These are phyloP conservation scores for Tubosaeta brunneosetosa DNA, from an alignment of 768 basidiomycete species.

Conservation along the genomic window DNA sequence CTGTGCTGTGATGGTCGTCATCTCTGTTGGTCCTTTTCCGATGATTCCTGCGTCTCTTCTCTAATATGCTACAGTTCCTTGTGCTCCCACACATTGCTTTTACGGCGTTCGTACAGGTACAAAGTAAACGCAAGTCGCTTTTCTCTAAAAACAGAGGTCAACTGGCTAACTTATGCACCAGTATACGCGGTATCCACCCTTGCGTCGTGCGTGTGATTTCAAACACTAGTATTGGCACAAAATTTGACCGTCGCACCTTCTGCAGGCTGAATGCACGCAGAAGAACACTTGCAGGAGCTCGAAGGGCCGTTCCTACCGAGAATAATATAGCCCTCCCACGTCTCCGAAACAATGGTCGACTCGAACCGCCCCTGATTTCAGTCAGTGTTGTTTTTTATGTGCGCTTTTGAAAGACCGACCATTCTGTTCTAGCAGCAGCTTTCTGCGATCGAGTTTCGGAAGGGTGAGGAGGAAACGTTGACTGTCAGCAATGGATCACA, in stretches of 20 bases:
- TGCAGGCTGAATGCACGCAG: background rate
- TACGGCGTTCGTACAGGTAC: conserved; percentile 12
- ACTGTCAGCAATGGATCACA: background rate
- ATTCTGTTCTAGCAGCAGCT: background rate
- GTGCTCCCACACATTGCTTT: conserved; percentile 2
- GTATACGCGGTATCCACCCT: conserved; percentile 17
- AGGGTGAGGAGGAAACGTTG: background rate
- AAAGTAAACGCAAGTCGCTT: conserved; percentile 11
- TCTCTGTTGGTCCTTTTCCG: conserved; percentile 1
- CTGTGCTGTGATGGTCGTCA: conserved; percentile 8
- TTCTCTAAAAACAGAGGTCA: background rate
- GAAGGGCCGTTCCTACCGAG: background rate
- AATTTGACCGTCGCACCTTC: background rate
- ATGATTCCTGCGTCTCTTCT: background rate
- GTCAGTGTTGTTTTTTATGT: background rate
- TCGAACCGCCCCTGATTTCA: background rate
- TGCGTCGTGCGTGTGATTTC: conserved; percentile 9
- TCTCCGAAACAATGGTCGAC: too few relatives aligned
- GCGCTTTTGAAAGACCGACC: background rate
- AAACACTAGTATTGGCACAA: background rate
- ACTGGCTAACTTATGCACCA: background rate
- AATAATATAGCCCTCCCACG: background rate
- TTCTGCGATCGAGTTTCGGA: background rate
- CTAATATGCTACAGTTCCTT: conserved; percentile 3
- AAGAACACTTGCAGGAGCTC: background rate